Base-by-base conservation (phyloP, 495 filamentous ascomycete species). In the Podospora tetraspora region DNA sequence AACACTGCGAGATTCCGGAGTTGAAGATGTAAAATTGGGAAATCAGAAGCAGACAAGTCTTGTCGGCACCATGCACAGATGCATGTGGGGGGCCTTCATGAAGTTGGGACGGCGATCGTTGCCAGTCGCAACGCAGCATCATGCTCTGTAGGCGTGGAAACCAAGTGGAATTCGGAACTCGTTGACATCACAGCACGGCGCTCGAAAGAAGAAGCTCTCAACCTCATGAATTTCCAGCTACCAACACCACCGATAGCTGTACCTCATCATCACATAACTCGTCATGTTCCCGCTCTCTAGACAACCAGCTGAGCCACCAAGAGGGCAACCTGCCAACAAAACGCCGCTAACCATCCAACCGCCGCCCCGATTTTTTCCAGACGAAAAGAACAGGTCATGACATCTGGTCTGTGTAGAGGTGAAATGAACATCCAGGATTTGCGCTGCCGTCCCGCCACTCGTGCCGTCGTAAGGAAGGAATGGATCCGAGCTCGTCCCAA, bases 351-450 rank as follows among this genome's bases (percentile, higher is more conserved):
- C 43, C 43, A 52, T 43, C 43, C 43, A 52, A n/a, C 43, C 43
- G 43, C 43, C 43, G 43, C 43, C 43, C 43, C 43, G 32, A 52
- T 52, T 52, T 52, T 34, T 52, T 52, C 43, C 43, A 52, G 43
- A 52, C 43, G 43, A 52, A 52, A 52, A 52, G 43, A 52, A 52
- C 43, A 52, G 43, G 43, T 52, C 43, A 52, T 52, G n/a, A 32
- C 63, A 65, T 59, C 63, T 57, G n/a, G 43, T 52, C 43, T 52
- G 62, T 64, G 37, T 37, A 43, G 34, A 29, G 43, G 19, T 52
- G 32, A 43, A 30, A 56, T 64, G 34, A 56, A 21, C 23, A 56
- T 64, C 62, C 37, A 37, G 34, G 34, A 43, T 64, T 64, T n/a
- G 19, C 10, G 30, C 21, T 21, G 24, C 43, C 19, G 43, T 52